These are phyloP conservation scores for Camillea tinctor DNA, from an alignment of 2,329 filamentous ascomycete genomes.

Conservation along the genomic window DNA sequence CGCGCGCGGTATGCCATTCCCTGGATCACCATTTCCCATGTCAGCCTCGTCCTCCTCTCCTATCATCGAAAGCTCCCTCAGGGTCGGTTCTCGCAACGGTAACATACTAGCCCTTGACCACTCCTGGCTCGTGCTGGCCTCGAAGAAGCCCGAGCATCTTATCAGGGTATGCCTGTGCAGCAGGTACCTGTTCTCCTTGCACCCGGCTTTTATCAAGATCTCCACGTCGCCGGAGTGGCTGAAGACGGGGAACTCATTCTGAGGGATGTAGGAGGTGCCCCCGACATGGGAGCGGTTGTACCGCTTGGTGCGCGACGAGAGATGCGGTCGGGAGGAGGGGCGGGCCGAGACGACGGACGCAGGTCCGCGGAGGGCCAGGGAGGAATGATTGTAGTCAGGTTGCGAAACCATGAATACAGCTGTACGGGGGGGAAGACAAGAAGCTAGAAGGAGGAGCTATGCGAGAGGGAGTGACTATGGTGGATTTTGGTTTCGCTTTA, in stretches of 20 bases:
- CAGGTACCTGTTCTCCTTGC: slow-evolving; percentile 78
- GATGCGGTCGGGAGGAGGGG: slow-evolving; percentile 51
- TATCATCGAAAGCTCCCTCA: slow-evolving; percentile 52
- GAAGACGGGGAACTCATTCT: slow-evolving; percentile 93
- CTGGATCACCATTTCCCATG: slow-evolving; percentile 34
- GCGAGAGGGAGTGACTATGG: not conserved
- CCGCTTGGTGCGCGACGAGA: slow-evolving; percentile 58
- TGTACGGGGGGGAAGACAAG: not conserved
- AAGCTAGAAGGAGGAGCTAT: slow-evolving; percentile 5
- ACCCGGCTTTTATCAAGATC: slow-evolving; percentile 65
- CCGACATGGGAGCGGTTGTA: slow-evolving; percentile 81
- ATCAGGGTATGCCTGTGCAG: slow-evolving; percentile 84
- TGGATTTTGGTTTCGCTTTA: not conserved
- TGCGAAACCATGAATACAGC: slow-evolving; percentile 60
- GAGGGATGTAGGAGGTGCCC: slow-evolving; percentile 64
- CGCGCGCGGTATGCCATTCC: slow-evolving; percentile 37
- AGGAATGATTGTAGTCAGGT: slow-evolving; percentile 48
- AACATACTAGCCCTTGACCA: slow-evolving; percentile 58
- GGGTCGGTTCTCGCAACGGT: slow-evolving; percentile 35
- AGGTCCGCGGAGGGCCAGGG: slow-evolving; percentile 58
- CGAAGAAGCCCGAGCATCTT: slow-evolving; percentile 92
- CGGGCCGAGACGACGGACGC: slow-evolving; percentile 65
- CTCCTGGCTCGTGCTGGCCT: slow-evolving; percentile 76
- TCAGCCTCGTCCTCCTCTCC: slow-evolving; percentile 43
- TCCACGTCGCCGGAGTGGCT: slow-evolving; percentile 90